Evolutionary conservation across 177 flowering plant genomes (phyloP), one percentile per base, ranked within the genome.

Genomic region (Vitis hybrid): DNA sequence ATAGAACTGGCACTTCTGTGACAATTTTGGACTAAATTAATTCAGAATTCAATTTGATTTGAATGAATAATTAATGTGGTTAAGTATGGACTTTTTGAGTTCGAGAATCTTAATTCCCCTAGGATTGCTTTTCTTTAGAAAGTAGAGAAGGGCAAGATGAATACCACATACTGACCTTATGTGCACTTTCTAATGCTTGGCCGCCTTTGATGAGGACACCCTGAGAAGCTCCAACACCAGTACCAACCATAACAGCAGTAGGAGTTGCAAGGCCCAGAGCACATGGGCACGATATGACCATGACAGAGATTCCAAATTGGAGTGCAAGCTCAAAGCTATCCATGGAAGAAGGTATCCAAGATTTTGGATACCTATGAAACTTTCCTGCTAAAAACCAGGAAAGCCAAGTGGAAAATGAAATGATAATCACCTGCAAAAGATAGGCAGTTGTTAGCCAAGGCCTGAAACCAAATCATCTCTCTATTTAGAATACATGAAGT

Each of bases 261-360:
- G 98, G 98, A 67, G 98, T 92, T n/a, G 97, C 97, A 59, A 92
- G 79, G 48, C 97, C 98, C 3, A 93, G 85, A 66, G 97, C 98
- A 83, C 98, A 93, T 7, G 98, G 97, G 76, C 98, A 93, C 48
- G 98, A 94, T 69, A 93, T 87, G 70, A 92, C 97, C 89, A 92
- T 87, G 21, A 88, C 96, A 65, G 97, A 91, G 15, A 92, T 92
- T 40, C 97, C 97, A 82, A 92, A 92, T 72, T 92, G 90, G 52
- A 92, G 90, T 67, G 97, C 96, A 32, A 92, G 92, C 81, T 92
- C 83, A 77, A 92, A 92, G 72, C 89, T 84, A 74, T 91, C 94
- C 91, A 91, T 87, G 24, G 92, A 85, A 57, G 84, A 68, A 52
- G 96, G 94, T 57, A 93, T 83, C 97, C 97, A 93, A 2, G 94